These are phyloP conservation scores for Dissophora ornata DNA, from an alignment of 192 early-diverging fungal genomes.

Conservation along the genomic window DNA sequence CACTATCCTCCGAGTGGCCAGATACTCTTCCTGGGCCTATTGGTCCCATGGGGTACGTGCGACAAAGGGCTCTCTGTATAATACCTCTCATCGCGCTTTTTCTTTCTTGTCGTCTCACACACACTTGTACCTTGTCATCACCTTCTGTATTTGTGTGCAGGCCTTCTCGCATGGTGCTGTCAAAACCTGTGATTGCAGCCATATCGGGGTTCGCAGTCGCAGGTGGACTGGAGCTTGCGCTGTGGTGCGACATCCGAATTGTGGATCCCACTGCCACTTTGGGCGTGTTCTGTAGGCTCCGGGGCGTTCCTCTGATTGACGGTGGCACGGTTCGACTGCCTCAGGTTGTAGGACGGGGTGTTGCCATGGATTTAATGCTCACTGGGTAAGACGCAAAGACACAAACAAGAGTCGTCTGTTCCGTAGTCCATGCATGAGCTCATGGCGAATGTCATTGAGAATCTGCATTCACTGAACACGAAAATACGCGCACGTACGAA, in stretches of 20 bases:
- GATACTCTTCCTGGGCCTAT: constrained; percentile 48
- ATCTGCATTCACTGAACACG: no score
- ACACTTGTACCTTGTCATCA: not conserved
- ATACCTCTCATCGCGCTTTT: no score
- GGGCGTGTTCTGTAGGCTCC: constrained; percentile 61
- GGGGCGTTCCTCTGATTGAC: constrained; percentile 65
- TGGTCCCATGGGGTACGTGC: constrained; percentile 57
- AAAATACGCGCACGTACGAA: no score
- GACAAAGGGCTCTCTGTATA: no score
- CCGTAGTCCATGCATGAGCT: no score
- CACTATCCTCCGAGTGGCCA: constrained; percentile 46
- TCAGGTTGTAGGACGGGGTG: constrained; percentile 57
- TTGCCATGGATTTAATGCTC: constrained; percentile 62
- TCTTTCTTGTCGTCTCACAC: not conserved
- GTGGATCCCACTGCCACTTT: constrained; percentile 52
- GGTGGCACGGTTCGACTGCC: constrained; percentile 63
- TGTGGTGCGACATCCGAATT: constrained; percentile 65
- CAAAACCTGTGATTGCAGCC: constrained; percentile 65
- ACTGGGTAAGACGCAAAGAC: constrained; percentile 44
- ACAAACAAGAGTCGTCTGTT: not conserved
- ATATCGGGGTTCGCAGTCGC: constrained; percentile 66
- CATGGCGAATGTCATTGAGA: no score
- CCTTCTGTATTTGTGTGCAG: constrained; percentile 8
- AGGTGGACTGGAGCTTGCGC: constrained; percentile 63
- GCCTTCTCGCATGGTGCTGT: constrained; percentile 57